These are phyloP conservation scores for Raphanus sativus DNA, from an alignment of 345 rosid genomes.

Conservation along the genomic window DNA sequence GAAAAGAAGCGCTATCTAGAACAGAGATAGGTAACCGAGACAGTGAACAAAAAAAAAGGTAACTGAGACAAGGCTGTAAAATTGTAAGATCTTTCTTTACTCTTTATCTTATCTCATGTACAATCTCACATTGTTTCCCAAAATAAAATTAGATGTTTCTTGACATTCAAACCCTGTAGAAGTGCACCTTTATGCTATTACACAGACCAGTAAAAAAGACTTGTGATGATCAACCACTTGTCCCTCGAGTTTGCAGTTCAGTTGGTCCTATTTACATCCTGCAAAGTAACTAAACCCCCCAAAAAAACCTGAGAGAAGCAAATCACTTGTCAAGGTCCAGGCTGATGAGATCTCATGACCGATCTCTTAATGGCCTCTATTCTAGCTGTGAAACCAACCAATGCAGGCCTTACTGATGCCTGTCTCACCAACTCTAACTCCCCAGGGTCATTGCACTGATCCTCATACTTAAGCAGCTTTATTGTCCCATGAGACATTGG, in stretches of 20 bases:
- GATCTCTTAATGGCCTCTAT: constrained; percentile 82
- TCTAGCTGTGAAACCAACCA: constrained; percentile 75
- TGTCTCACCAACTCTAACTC: constrained; percentile 67
- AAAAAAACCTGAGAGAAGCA: not conserved
- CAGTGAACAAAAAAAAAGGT: too few species aligned
- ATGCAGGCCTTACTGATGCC: constrained; percentile 58
- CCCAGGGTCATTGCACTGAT: constrained; percentile 56
- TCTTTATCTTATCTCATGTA: constrained; percentile 14
- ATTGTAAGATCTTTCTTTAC: constrained; percentile 14
- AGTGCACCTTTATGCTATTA: constrained; percentile 4
- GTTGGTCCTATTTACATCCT: constrained; percentile 18
- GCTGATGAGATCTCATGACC: constrained; percentile 33
- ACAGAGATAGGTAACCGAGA: not conserved
- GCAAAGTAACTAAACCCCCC: not conserved
- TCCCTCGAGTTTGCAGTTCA: constrained; percentile 7
- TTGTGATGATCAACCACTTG: constrained; percentile 1
- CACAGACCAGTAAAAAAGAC: not conserved
- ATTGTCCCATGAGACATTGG: constrained; percentile 88
- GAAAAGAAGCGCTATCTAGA: not conserved
- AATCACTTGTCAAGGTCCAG: constrained; percentile 14
- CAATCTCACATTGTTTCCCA: not conserved
- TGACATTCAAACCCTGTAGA: constrained; percentile 10
- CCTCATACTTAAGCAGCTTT: constrained; percentile 75
- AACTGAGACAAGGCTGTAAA: not conserved
- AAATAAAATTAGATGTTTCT: constrained; percentile 15